These are phyloP conservation scores for Aspergillus sp. DNA, from an alignment of 2,329 filamentous ascomycete species.

Conservation along the genomic window DNA sequence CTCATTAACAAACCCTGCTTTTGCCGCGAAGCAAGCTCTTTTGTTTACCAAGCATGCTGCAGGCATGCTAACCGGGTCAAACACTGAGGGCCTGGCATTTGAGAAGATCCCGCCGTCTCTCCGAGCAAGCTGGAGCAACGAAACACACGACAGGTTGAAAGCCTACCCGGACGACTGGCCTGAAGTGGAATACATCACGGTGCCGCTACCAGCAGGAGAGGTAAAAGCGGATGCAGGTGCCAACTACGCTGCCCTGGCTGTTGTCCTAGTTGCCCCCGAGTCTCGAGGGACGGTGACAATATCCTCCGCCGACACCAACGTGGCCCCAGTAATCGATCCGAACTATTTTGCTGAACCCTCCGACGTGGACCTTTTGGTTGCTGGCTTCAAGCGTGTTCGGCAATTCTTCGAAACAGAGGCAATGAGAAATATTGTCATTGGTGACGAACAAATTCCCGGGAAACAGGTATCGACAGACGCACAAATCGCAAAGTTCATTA, in stretches of 20 bases:
- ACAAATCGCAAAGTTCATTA: background rate
- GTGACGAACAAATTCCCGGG: background rate
- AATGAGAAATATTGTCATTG: background rate
- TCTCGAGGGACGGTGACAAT: constrained; percentile 49
- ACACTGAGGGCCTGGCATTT: constrained; percentile 27
- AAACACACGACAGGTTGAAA: background rate
- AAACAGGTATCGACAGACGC: background rate
- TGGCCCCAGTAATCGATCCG: constrained; percentile 29
- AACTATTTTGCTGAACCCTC: background rate
- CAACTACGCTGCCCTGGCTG: constrained; percentile 26
- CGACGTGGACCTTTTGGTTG: background rate
- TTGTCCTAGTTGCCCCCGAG: constrained; percentile 29
- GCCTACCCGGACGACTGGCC: constrained; percentile 36
- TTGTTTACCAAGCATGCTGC: background rate
- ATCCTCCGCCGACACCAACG: constrained; percentile 19
- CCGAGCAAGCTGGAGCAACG: constrained; percentile 4
- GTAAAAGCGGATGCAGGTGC: constrained; percentile 15
- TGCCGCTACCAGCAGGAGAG: constrained; percentile 23
- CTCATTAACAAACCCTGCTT: constrained; percentile 16
- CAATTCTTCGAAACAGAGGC: background rate
- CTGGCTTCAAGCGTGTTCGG: background rate
- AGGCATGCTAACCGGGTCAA: constrained; percentile 9
- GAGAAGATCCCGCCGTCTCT: constrained; percentile 31
- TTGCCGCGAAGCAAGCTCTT: constrained; percentile 9
- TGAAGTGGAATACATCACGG: constrained; percentile 34